These are phyloP conservation scores for Saitozyma sp. DNA, from an alignment of 768 basidiomycete species.

Conservation along the genomic window DNA sequence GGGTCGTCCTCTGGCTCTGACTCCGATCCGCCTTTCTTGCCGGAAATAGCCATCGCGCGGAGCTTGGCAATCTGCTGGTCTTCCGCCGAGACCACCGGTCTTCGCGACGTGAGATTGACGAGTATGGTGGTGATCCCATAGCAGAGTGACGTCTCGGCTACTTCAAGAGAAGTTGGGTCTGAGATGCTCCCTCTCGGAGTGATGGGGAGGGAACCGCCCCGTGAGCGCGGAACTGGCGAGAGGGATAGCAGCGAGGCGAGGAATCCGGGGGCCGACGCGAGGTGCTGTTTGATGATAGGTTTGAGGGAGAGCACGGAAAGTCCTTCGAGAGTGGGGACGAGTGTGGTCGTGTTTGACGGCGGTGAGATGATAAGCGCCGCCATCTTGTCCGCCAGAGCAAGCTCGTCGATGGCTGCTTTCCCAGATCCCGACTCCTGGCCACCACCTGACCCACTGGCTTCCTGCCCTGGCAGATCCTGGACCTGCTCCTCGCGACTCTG, in stretches of 20 bases:
- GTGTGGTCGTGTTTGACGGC: slow-evolving; percentile 36
- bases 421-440: slow-evolving; percentile 4
- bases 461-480: slow-evolving; percentile 7
- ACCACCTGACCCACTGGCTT: neutral
- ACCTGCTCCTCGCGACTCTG: slow-evolving; percentile 58
- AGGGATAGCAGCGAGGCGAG: slow-evolving; percentile 49
- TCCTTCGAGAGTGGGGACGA: slow-evolving; percentile 74
- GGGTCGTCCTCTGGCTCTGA: slow-evolving; percentile 45
- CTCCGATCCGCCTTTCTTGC: slow-evolving; percentile 26
- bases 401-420: slow-evolving; percentile 49
- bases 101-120: slow-evolving; percentile 70
- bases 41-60: slow-evolving; percentile 66
- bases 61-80: slow-evolving; percentile 79
- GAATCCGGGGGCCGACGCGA: slow-evolving; percentile 62
- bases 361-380: slow-evolving; percentile 59
- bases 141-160: slow-evolving; percentile 57
- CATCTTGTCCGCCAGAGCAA: slow-evolving; percentile 61
- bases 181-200: slow-evolving; percentile 36
- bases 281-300: slow-evolving; percentile 63
- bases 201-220: slow-evolving; percentile 36
- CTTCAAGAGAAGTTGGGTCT: slow-evolving; percentile 1
- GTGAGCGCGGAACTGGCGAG: slow-evolving; percentile 19
- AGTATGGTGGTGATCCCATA: slow-evolving; percentile 79
- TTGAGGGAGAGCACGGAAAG: slow-evolving; percentile 76
- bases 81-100: slow-evolving; percentile 72